Percentiles rank a stretch among this genome's conserved stretches.
Evolutionary conservation across 1,284 basidiomycete genomes (phyloP).

Genomic region (Leccinum subspadiceum): DNA sequence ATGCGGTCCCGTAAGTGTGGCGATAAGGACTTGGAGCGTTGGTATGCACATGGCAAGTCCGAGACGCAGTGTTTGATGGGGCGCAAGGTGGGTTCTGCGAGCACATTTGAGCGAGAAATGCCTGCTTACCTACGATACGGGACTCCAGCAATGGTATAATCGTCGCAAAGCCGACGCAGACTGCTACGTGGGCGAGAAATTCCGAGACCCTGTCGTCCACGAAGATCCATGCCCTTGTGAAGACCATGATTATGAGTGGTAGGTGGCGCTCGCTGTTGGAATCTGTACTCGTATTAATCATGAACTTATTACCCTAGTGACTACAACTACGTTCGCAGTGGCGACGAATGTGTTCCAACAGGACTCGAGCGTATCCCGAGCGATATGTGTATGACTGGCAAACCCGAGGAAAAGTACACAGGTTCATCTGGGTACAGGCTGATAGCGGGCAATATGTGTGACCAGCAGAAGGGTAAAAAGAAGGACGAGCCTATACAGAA

Average conservation of each 20-base stretch:
- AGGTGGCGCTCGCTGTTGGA: conserved; percentile 23
- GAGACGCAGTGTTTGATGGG: conserved; percentile 73
- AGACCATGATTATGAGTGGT: conserved; percentile 94
- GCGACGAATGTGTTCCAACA: conserved; percentile 71
- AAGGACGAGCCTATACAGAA: conserved; percentile 76
- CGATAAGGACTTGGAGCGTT: conserved; percentile 80
- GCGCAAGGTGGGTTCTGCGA: conserved; percentile 65
- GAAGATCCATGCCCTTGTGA: conserved; percentile 85
- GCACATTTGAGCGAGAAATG: background rate
- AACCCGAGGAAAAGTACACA: conserved; percentile 64
- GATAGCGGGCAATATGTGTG: conserved; percentile 93
- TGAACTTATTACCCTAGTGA: conserved; percentile 51
- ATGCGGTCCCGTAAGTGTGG: conserved; percentile 71
- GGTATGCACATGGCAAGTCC: conserved; percentile 59
- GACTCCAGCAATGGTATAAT: conserved; percentile 85
- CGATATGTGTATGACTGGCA: conserved; percentile 61
- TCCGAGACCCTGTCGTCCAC: conserved; percentile 77
- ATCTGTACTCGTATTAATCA: background rate
- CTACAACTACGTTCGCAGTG: conserved; percentile 82
- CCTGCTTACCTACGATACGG: background rate
- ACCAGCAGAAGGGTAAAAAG: conserved; percentile 55
- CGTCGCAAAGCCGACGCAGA: conserved; percentile 82
- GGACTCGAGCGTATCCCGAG: conserved; percentile 86
- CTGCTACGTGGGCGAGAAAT: conserved; percentile 94
- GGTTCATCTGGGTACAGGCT: conserved; percentile 92